Evolutionary conservation across 306 rosid species (phyloP).

Genomic region (Castanea mollissima): DNA sequence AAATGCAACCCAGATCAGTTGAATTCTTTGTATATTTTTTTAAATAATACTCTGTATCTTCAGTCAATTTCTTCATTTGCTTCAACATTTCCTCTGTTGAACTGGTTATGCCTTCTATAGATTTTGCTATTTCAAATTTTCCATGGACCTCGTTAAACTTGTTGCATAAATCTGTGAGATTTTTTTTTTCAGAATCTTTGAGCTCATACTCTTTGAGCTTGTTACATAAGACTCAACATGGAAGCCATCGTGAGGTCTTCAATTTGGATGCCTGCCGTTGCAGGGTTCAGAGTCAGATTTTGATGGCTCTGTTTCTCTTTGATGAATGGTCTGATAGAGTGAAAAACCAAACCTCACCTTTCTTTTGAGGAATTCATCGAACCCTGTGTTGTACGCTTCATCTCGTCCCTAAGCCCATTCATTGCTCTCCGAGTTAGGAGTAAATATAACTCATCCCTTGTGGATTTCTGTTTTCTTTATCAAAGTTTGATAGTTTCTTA

Average conservation of each 20-base stretch:
- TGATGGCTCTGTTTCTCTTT: neutral
- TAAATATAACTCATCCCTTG: too few species aligned
- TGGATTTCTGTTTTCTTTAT: too few species aligned
- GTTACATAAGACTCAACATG: fast-evolving
- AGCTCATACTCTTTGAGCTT: too few species aligned
- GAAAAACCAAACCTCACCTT: neutral
- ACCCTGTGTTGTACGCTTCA: neutral
- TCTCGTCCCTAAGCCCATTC: neutral
- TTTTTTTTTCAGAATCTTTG: too few species aligned
- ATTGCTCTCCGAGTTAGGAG: neutral
- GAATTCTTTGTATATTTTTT: fast-evolving
- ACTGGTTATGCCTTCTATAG: neutral
- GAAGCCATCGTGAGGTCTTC: too few species aligned
- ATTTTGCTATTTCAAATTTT: neutral
- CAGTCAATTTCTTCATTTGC: neutral
- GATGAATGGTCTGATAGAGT: neutral
- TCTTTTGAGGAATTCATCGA: neutral
- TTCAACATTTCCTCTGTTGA: neutral
- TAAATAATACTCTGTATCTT: neutral
- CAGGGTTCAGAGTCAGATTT: too few species aligned
- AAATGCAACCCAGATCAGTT: neutral
- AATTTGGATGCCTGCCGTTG: neutral
- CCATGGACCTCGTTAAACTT: fast-evolving
- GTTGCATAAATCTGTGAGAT: too few species aligned
- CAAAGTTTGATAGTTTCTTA: too few species aligned